Evolutionary conservation across 1,284 basidiomycete species (phyloP).

Genomic region (Gymnopus androsaceus): DNA sequence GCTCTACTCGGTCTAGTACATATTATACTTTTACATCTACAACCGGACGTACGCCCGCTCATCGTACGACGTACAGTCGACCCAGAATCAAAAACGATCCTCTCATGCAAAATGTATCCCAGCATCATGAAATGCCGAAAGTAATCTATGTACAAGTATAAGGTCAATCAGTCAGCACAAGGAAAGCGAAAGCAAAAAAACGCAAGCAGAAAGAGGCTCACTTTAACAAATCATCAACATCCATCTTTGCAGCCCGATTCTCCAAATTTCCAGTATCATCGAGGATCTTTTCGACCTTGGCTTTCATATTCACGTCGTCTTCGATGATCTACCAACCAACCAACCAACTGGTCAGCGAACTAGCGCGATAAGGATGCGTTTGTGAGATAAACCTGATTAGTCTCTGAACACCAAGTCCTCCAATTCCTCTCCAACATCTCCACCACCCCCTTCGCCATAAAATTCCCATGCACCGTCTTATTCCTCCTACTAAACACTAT

Average conservation of each 20-base stretch:
- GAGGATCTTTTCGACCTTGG: slow-evolving; percentile 78
- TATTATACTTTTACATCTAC: background rate
- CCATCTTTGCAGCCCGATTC: slow-evolving; percentile 80
- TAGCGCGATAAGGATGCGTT: background rate
- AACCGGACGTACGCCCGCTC: no score
- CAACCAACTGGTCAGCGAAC: background rate
- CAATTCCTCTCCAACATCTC: slow-evolving; percentile 95
- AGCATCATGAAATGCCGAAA: slow-evolving; percentile 79
- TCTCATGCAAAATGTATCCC: slow-evolving; percentile 58
- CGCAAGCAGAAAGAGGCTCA: slow-evolving; percentile 32
- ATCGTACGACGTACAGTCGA: no score
- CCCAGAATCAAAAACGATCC: no score
- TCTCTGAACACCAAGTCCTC: slow-evolving; percentile 90
- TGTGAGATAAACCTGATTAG: slow-evolving; percentile 71
- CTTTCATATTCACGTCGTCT: slow-evolving; percentile 71
- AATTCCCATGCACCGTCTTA: slow-evolving; percentile 88
- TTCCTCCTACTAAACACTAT: slow-evolving; percentile 92
- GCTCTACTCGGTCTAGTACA: no score
- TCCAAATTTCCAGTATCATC: slow-evolving; percentile 67
- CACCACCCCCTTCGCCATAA: slow-evolving; percentile 90
- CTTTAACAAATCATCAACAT: slow-evolving; percentile 83
- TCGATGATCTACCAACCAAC: slow-evolving; percentile 61
- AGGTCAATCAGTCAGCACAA: background rate
- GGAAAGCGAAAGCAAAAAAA: background rate
- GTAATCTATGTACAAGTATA: no score